Percentiles rank a stretch among this genome's conserved stretches.
Evolutionary conservation across 2,329 filamentous ascomycete genomes (phyloP).

Genomic region (Ophiostoma populinum): DNA sequence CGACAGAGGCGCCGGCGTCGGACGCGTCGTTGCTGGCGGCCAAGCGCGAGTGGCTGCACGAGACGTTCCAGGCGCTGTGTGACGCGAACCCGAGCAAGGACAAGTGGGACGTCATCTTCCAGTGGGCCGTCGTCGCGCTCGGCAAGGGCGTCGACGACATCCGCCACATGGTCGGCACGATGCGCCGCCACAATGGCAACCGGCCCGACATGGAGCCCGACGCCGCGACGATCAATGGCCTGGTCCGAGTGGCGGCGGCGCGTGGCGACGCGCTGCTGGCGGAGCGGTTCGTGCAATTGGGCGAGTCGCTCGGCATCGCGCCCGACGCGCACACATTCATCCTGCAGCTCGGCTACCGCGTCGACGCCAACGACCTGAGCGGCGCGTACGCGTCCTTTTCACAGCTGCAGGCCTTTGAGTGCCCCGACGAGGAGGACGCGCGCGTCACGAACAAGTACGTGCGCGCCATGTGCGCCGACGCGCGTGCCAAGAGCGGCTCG

Average conservation of each 20-base stretch:
- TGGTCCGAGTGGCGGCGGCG: slow-evolving; percentile 59
- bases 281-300: slow-evolving; percentile 54
- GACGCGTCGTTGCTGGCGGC: not conserved
- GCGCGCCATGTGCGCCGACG: slow-evolving; percentile 34
- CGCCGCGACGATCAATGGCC: slow-evolving; percentile 55
- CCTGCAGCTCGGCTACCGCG: slow-evolving; percentile 57
- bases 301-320: slow-evolving; percentile 41
- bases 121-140: slow-evolving; percentile 54
- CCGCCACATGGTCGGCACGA: slow-evolving; percentile 52
- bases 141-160: slow-evolving; percentile 58
- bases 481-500: not conserved
- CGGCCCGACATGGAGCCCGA: slow-evolving; percentile 35
- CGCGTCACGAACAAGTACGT: slow-evolving; percentile 54
- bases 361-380: slow-evolving; percentile 55
- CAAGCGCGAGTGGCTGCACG: slow-evolving; percentile 43
- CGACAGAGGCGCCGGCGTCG: not conserved
- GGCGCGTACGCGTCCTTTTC: slow-evolving; percentile 51
- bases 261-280: slow-evolving; percentile 53
- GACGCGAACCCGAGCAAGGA: slow-evolving; percentile 27
- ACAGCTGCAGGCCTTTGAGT: slow-evolving; percentile 39
- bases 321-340: slow-evolving; percentile 55
- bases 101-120: slow-evolving; percentile 55
- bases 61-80: slow-evolving; percentile 36
- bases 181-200: slow-evolving; percentile 33
- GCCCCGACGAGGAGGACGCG: slow-evolving; percentile 38